phyloP scores from a whole-genome alignment of 176 grass and related monocot genomes.

The Lolium perenne region DNA sequence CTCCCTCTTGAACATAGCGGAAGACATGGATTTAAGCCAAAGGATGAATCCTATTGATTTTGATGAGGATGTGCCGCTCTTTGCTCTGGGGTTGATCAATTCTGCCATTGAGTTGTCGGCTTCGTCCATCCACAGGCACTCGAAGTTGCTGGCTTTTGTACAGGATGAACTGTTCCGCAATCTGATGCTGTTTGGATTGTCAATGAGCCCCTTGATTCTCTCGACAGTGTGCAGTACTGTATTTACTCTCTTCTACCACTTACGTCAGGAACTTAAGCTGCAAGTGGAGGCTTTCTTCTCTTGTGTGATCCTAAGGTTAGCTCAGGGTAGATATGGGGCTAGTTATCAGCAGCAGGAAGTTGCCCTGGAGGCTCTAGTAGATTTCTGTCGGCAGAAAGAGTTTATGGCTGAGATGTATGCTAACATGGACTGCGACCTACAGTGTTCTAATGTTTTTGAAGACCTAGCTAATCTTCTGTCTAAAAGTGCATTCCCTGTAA shows the following conservation, averaged over 20 bases:
- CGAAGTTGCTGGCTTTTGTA: constrained; percentile 76
- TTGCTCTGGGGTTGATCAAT: constrained; percentile 89
- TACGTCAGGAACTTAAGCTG: constrained; percentile 80
- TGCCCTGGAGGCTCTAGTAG: constrained; percentile 82
- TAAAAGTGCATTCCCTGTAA: constrained; percentile 86
- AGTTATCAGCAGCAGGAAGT: constrained; percentile 97
- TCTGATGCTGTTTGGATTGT: constrained; percentile 94
- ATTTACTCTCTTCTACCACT: constrained; percentile 87
- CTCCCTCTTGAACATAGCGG: constrained; percentile 83
- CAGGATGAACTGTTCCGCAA: constrained; percentile 90
- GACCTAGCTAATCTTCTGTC: constrained; percentile 83
- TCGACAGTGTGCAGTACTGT: constrained; percentile 84
- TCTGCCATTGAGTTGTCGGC: constrained; percentile 79
- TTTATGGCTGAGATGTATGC: constrained; percentile 99
- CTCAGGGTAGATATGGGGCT: constrained; percentile 80
- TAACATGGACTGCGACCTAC: constrained; percentile 94
- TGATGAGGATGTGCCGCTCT: constrained; percentile 94
- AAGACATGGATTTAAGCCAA: constrained; percentile 75
- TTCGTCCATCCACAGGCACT: constrained; percentile 64
- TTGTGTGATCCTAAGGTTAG: constrained; percentile 83
- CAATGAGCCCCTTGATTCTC: constrained; percentile 86
- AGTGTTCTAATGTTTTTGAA: constrained; percentile 94
- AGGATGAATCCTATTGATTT: constrained; percentile 76
- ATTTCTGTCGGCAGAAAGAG: constrained; percentile 91
- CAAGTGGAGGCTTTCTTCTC: constrained; percentile 95